Evolutionary conservation across 2,329 filamentous ascomycete genomes (phyloP), one percentile per base, ranked within the genome.

Genomic region (Fusarium sambucinum): DNA sequence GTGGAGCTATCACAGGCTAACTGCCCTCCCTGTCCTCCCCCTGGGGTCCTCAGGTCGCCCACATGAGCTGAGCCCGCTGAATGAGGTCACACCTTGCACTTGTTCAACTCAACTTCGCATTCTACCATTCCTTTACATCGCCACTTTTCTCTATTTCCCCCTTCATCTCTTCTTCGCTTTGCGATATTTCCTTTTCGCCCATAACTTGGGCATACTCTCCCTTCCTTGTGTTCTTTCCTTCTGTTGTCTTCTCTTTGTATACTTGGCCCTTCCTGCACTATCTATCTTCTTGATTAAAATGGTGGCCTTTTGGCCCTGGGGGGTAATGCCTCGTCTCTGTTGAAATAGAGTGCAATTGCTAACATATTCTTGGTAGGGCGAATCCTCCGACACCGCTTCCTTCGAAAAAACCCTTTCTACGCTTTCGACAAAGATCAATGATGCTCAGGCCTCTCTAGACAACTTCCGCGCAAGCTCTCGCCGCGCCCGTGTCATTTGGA

Each of bases 331-430:
- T 23, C 33, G 12, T 35, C 14, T 8, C 33, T 30, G 27, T 7
- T 30, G 23, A 23, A 14, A 19, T 23, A 44, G 6, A 17, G 13
- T 44, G 8, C 10, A 19, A 11, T 25, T 33, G 35, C 67, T 76
- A 55, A 76, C 33, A 23, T 40, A 12, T 33, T n/a, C 25, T 40
- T 19, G n/a, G 35, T 74, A 97, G 93, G 87, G 88, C 80, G 87
- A 92, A 75, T 87, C 91, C 77, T 91, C 87, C 77, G 97, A 94
- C 70, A 91, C 96, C 27, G 94, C 94, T 52, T 92, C 91, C 6
- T 99, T 98, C 77, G 96, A 99, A 82, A 97, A 94, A 84, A 89
- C 91, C 4, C 89, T 99, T 30, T 92, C 93, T 12, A 85, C 88
- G 25, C 87, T 99, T 45, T 92, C 94, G 13, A 83, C 84, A 53